Conservation (phyloP, 805 yeast genomes). For the Komagataella pastoris region DNA sequence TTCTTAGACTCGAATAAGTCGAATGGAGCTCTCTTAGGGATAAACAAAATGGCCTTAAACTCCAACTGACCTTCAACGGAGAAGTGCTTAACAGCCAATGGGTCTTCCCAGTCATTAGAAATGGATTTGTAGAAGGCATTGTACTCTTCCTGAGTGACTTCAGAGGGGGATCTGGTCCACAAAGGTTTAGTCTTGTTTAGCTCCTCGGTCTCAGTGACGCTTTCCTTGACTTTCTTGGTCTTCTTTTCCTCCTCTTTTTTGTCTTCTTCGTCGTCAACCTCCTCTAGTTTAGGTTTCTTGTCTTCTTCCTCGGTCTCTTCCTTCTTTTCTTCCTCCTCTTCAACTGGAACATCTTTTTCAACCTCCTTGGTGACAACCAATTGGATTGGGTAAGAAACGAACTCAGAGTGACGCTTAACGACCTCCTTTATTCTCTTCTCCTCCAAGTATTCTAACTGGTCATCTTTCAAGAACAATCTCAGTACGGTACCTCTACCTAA, state of each 20-base stretch:
- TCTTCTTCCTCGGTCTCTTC: slow-evolving; percentile 43
- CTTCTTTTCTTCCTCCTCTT: slow-evolving; percentile 43
- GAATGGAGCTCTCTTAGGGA: slow-evolving; percentile 99
- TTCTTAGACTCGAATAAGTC: slow-evolving; percentile 96
- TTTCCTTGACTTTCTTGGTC: slow-evolving; percentile 84
- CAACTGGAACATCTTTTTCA: slow-evolving; percentile 91
- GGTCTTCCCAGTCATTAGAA: slow-evolving; percentile 99
- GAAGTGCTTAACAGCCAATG: slow-evolving; percentile 98
- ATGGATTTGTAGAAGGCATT: slow-evolving; percentile 98
- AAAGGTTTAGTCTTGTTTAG: slow-evolving; percentile 97
- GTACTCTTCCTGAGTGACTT: slow-evolving; percentile 95
- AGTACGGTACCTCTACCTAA: slow-evolving; percentile 91
- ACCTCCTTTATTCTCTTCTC: slow-evolving; percentile 99
- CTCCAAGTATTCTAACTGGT: slow-evolving; percentile 96
- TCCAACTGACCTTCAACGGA: slow-evolving; percentile 99
- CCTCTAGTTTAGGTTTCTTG: slow-evolving; percentile 45
- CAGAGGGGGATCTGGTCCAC: slow-evolving; percentile 99
- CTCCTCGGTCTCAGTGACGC: slow-evolving; percentile 93
- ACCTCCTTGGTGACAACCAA: slow-evolving; percentile 96
- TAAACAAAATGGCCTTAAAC: slow-evolving; percentile 93
- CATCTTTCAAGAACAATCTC: slow-evolving; percentile 96
- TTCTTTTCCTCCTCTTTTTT: slow-evolving; percentile 58
- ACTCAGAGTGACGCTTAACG: slow-evolving; percentile 98
- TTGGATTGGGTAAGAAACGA: slow-evolving; percentile 98
- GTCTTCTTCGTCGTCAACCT: slow-evolving; percentile 64